These are phyloP conservation scores for Citrus mangshanensis DNA, from an alignment of 345 rosid genomes.

Conservation along the genomic window DNA sequence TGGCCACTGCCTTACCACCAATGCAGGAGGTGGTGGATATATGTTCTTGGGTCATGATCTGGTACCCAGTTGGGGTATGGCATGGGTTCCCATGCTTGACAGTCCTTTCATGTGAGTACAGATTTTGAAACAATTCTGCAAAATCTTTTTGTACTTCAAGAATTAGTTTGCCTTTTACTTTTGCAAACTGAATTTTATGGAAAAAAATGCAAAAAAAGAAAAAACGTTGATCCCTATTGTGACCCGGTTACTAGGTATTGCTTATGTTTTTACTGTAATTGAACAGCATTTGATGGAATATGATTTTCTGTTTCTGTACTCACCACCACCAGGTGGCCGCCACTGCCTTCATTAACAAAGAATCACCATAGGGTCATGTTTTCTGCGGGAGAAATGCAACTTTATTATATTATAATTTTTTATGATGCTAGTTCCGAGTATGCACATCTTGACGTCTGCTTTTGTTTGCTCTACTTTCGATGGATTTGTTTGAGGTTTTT, in stretches of 20 bases:
- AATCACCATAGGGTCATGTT: neutral
- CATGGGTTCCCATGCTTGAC: slow-evolving; percentile 82
- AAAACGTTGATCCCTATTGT: neutral
- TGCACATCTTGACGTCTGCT: neutral
- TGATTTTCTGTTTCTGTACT: neutral
- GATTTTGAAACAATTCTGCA: slow-evolving; percentile 6
- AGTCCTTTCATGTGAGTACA: slow-evolving; percentile 55
- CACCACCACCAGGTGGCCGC: neutral
- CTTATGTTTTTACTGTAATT: neutral
- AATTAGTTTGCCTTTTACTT: neutral
- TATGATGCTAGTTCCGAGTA: neutral
- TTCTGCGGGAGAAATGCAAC: neutral
- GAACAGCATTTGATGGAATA: neutral
- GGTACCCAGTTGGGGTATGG: slow-evolving; percentile 65
- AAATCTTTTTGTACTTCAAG: neutral
- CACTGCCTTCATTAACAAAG: neutral
- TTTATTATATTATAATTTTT: neutral
- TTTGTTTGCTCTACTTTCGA: neutral
- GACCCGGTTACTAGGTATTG: neutral
- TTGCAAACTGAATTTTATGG: neutral
- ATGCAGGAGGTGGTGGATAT: slow-evolving; percentile 62
- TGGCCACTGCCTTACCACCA: slow-evolving; percentile 82
- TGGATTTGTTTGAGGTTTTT: neutral
- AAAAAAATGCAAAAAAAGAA: neutral
- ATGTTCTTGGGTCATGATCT: slow-evolving; percentile 87